Percentiles rank a stretch among this genome's conserved stretches.
Conservation (phyloP, 305 asterid species). For the Caryopteris hybrid region DNA sequence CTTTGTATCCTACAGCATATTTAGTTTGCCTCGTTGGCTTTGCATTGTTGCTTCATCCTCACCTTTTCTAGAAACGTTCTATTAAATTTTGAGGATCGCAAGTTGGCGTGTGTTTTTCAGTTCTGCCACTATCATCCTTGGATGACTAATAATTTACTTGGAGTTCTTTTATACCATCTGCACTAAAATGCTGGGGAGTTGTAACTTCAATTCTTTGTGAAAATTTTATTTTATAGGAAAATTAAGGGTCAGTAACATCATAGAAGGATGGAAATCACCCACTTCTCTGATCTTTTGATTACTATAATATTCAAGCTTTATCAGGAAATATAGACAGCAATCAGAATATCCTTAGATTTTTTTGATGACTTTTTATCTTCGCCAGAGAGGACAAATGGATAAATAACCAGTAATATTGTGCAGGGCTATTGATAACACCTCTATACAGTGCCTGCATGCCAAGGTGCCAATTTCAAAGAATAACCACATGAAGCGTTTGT, state of each 20-base stretch:
- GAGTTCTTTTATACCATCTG: background rate
- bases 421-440: conserved; percentile 83
- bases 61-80: background rate
- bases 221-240: background rate
- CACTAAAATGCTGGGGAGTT: background rate
- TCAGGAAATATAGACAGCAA: background rate
- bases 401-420: conserved; percentile 22
- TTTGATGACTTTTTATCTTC: background rate
- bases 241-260: conserved; percentile 7
- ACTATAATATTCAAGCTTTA: background rate
- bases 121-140: conserved; percentile 8
- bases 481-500: conserved; percentile 75
- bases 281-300: background rate
- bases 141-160: background rate
- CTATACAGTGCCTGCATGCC: conserved; percentile 82
- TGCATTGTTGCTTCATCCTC: background rate
- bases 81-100: background rate
- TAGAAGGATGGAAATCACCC: conserved; percentile 5
- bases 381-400: conserved; percentile 11
- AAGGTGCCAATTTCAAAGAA: conserved; percentile 78
- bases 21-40: conserved; percentile 1
- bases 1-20: conserved; percentile 15
- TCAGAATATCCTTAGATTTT: conserved; percentile 2
- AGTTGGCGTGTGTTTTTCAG: background rate
- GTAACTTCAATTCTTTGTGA: conserved; percentile 6